Evolutionary conservation across 176 grass and related monocot genomes (phyloP), one percentile per base, ranked within the genome.

Genomic region (Oryza rufipogon): DNA sequence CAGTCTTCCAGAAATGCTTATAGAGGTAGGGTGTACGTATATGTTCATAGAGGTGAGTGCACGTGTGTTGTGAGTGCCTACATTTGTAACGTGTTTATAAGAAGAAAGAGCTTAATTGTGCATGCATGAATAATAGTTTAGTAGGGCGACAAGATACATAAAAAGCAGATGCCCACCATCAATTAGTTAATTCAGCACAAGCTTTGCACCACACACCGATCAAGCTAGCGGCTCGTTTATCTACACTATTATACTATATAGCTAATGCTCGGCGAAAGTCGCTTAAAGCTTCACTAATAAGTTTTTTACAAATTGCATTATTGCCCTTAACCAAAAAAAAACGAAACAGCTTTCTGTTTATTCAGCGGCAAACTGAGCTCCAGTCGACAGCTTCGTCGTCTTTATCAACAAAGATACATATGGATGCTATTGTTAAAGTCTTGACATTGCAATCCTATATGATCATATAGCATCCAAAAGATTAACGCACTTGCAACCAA

Each of bases 151-250:
- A 83, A 68, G 28, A 58, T 68, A 42, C 65, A 33, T 70, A 70
- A 85, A 72, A 85, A 56, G 74, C 34, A 46, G 48, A 60, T 71
- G 75, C 66, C 66, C 66, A 48, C 66, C 7, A 48, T 71, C 17
- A 5, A 47, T 64, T 64, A 47, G 11, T n/a, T 70, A 63, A 48
- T 48, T 48, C 12, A 73, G 0, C 45, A 3, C 28, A 64, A 51
- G 11, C 33, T 48, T 64, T 72, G 65, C 25, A 25, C 36, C 22
- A 71, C 2, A 22, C 25, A 8, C 19, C 30, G 33, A 70, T 69
- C 73, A 42, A 48, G 7, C 46, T 20, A 9, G n/a, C 22, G 17
- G 52, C 52, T 17, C 52, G 52, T 56, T 56, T 56, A 56, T 6
- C 6, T 54, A 54, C 17, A 17, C 11, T 54, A 9, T 54, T 54